Evolutionary conservation across 1,284 basidiomycete species (phyloP), one percentile per base, ranked within the genome.

Genomic region (Ceratorhiza oryzae-sativae): DNA sequence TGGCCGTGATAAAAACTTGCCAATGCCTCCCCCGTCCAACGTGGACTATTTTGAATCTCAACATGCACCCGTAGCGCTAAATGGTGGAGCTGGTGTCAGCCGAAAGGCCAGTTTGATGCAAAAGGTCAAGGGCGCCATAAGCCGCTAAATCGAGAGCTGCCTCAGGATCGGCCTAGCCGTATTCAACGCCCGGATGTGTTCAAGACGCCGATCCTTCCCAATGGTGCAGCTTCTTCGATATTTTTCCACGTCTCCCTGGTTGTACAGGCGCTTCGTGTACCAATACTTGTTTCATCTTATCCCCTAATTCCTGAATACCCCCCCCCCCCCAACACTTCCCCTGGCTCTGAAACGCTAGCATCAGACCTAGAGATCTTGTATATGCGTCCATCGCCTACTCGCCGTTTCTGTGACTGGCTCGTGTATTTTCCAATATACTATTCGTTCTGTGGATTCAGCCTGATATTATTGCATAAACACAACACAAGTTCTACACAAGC

Each of bases 71-170:
- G 59, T 70, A 23, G 30, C 63, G 2, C 63, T 63, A 25, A 45
- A 27, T 13, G 49, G 48, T 20, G 49, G 34, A 1, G 15, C 45
- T 12, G 49, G 42, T 15, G n/a, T 73, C 30, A 60, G 46, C 32
- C 63, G 72, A 25, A 73, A 73, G 46, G 53, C 63, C 27, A 73
- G 72, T 42, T 34, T 73, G 45, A 65, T 73, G 62, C 55, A 62
- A 34, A 73, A 73, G 63, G 48, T 73, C 41, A 73, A 73, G 48
- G 72, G 72, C 56, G 62, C 53, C 68, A 71, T 71, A 56, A 71
- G 68, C 68, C 68, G 68, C 25, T 71, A 49, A 71, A 36, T 56
- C 23, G 23, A 56, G 53, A 5, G 9, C 30, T 10, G 53, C 9
- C 32, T 30, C 23, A 20, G 27, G 13, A 55, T 30, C n/a, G 23